Conservation (phyloP, 2,329 filamentous ascomycete species). For the Alternaria triticina region DNA sequence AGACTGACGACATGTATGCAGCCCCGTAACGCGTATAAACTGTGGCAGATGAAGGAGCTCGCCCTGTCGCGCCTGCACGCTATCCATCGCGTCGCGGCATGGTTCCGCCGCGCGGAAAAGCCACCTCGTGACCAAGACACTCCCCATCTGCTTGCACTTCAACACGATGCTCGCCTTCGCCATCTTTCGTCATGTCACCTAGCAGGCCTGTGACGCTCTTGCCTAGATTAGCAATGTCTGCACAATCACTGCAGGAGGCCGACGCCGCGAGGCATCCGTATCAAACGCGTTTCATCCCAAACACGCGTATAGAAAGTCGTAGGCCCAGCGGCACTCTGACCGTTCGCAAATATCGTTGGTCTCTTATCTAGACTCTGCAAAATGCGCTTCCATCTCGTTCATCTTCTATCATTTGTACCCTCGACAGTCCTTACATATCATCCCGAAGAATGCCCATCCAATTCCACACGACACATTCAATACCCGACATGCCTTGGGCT, state of each 20-base stretch:
- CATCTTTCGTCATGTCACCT: neutral
- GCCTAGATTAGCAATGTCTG: neutral
- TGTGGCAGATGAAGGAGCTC: neutral
- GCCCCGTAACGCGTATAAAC: neutral
- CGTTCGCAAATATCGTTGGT: neutral
- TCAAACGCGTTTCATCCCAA: conserved; percentile 26
- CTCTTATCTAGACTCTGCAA: neutral
- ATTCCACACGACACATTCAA: conserved; percentile 16
- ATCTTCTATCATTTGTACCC: neutral
- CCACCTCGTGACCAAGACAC: neutral
- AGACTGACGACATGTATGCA: no score
- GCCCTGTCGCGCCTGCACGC: neutral
- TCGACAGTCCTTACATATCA: conserved; percentile 3
- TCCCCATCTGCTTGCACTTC: neutral
- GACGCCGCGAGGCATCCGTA: conserved; percentile 12
- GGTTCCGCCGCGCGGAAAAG: neutral
- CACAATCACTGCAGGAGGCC: neutral
- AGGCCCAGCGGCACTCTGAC: neutral
- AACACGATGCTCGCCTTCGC: neutral
- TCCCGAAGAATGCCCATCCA: conserved; percentile 14
- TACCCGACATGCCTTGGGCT: conserved; percentile 32
- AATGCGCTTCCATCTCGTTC: neutral
- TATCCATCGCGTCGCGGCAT: neutral
- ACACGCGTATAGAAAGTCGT: neutral
- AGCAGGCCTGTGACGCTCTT: neutral